Percentiles rank a stretch among this genome's conserved stretches.
Evolutionary conservation across 768 basidiomycete species (phyloP).

Genomic region (Serendipita sp.): DNA sequence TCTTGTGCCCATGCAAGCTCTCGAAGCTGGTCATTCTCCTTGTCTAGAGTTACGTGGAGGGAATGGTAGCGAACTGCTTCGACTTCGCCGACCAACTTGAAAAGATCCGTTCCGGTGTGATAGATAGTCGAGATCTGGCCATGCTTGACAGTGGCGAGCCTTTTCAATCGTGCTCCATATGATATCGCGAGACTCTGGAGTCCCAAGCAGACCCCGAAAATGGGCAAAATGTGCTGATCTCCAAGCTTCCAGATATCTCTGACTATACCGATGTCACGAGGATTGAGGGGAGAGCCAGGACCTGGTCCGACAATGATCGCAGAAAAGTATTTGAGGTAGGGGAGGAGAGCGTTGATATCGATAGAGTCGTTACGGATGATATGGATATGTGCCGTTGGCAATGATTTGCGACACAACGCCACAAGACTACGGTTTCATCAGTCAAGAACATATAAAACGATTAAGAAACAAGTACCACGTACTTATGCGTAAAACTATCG

Average conservation of each 20-base stretch:
- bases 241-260: conserved; percentile 51
- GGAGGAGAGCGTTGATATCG: conserved; percentile 30
- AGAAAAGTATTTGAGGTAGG: conserved; percentile 42
- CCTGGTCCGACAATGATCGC: conserved; percentile 65
- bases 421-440: conserved; percentile 37
- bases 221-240: conserved; percentile 36
- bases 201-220: conserved; percentile 74
- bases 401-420: conserved; percentile 44
- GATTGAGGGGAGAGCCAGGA: conserved; percentile 54
- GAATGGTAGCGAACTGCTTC: conserved; percentile 70
- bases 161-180: conserved; percentile 42
- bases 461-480: conserved; percentile 16
- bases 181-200: conserved; percentile 58
- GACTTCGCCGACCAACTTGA: conserved; percentile 37
- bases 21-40: conserved; percentile 32
- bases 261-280: conserved; percentile 50
- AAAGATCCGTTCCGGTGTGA: conserved; percentile 44
- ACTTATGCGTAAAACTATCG: conserved; percentile 85
- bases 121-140: conserved; percentile 52
- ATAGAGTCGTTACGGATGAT: conserved; percentile 61
- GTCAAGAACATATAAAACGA: background rate
- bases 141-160: conserved; percentile 56
- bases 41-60: conserved; percentile 31
- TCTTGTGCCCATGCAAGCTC: conserved; percentile 61
- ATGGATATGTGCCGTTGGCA: conserved; percentile 42